A percentile compares a stretch with the other conserved stretches of the same genome.
Evolutionary conservation across 2,329 filamentous ascomycete species (phyloP).

Genomic region (Fonsecaea pedrosoi): DNA sequence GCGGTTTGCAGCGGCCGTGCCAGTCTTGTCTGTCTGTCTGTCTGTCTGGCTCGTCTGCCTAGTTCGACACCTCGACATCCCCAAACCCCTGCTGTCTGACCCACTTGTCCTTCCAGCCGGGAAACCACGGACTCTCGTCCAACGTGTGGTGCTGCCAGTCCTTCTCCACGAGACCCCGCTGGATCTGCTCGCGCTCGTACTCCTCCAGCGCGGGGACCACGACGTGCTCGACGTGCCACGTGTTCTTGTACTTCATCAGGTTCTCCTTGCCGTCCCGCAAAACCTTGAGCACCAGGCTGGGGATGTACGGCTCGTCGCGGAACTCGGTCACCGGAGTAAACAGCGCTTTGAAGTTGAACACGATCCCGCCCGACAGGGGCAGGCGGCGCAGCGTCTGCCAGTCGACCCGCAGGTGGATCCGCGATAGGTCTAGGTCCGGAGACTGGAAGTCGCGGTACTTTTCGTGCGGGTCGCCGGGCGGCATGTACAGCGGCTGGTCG

Average conservation of each 20-base stretch:
- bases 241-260: slow-evolving; percentile 81
- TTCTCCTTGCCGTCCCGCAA: slow-evolving; percentile 73
- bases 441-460: slow-evolving; percentile 65
- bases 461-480: slow-evolving; percentile 70
- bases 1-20: too few species aligned
- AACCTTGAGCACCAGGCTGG: slow-evolving; percentile 70
- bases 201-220: slow-evolving; percentile 68
- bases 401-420: slow-evolving; percentile 76
- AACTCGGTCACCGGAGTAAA: slow-evolving; percentile 78
- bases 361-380: slow-evolving; percentile 74
- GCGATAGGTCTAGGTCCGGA: slow-evolving; percentile 60
- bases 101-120: slow-evolving; percentile 79
- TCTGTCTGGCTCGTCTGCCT: neutral
- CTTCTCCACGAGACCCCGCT: slow-evolving; percentile 63
- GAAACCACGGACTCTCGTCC: slow-evolving; percentile 77
- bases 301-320: slow-evolving; percentile 74
- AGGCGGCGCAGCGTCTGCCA: slow-evolving; percentile 86
- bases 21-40: too few species aligned
- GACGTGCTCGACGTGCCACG: slow-evolving; percentile 78
- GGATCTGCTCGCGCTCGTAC: slow-evolving; percentile 71
- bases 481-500: slow-evolving; percentile 76
- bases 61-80: neutral
- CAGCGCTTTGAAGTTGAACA: slow-evolving; percentile 88
- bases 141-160: slow-evolving; percentile 73
- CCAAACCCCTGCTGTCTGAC: slow-evolving; percentile 65